phyloP scores from a whole-genome alignment of 768 basidiomycete genomes.

The Mycena sanguinolenta region DNA sequence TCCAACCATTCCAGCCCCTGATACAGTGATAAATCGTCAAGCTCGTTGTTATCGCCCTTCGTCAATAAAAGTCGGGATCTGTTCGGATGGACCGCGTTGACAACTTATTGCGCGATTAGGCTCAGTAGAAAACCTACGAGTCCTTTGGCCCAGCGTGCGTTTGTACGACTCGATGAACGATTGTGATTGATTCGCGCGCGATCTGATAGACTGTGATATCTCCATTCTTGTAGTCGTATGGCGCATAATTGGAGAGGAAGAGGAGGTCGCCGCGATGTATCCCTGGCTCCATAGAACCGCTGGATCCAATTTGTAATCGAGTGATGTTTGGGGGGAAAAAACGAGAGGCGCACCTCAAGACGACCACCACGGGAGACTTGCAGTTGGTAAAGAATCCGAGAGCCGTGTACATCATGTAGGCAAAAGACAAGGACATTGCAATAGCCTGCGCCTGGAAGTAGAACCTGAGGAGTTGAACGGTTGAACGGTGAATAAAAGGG shows the following conservation, averaged over 20 bases:
- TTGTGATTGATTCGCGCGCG: constrained; percentile 60
- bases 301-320: constrained; percentile 21
- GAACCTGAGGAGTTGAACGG: constrained; percentile 1
- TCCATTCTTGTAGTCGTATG: constrained; percentile 55
- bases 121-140: not conserved
- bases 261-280: constrained; percentile 66
- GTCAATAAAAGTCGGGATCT: constrained; percentile 56
- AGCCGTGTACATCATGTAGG: constrained; percentile 63
- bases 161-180: constrained; percentile 68
- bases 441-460: constrained; percentile 30
- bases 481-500: not conserved
- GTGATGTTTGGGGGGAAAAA: not conserved
- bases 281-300: constrained; percentile 62
- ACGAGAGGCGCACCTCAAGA: constrained; percentile 56
- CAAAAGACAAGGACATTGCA: constrained; percentile 5
- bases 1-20: constrained; percentile 59
- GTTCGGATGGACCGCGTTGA: not conserved
- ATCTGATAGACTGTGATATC: constrained; percentile 69
- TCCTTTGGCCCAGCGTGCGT: constrained; percentile 48
- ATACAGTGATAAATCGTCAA: constrained; percentile 62
- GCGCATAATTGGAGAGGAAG: constrained; percentile 59
- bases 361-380: constrained; percentile 67
- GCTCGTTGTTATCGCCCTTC: constrained; percentile 68
- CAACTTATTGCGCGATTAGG: too few species aligned
- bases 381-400: constrained; percentile 62